Base-by-base conservation (phyloP, 1,284 basidiomycete genomes). In the Grifola frondosa region DNA sequence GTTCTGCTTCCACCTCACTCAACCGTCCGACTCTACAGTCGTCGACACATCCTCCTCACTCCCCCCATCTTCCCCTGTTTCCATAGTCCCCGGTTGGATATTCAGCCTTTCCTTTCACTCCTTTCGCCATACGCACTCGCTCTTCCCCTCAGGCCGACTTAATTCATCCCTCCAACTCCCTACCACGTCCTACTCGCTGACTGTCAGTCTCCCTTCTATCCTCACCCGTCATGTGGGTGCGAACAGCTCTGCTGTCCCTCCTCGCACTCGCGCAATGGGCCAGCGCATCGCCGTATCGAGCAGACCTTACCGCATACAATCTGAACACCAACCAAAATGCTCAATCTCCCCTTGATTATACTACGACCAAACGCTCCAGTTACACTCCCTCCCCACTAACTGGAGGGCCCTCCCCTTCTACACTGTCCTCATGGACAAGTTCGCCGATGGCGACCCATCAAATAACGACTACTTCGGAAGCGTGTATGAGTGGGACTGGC, bases 381-480 rank as follows among this genome's bases (percentile, higher is more conserved):
- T 93, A 94, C 66, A 87, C 81, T 0, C 73, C 75, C 0, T 92
- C 89, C 0, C 92, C 92, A 44, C 57, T n/a, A 95, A 95, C 66
- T 96, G 92, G 92, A 79, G 92, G 24, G 72, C 80, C 13, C 67
- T 93, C 15, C 91, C 92, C 1, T 78, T 83, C 45, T 95, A 95
- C 65, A 92, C 89, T 30, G 63, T 95, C 52, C 81, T 95, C 37
- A 65, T 92, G 58, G 92, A 96, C 77, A 95, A 95, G 67, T 95
- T 90, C 63, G 89, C 90, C 16, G 91, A 95, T 59, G 92, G 92
- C 6, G 88, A 92, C 61, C 92, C 92, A 4, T 67, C 80, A 26
- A 95, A 95, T 61, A 94, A 95, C 64, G 88, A 95, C 70, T 94
- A 73, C 66, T 95, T 92, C 60, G 74, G 74, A 21, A 80, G 87